Evolutionary conservation across 2,329 filamentous ascomycete species (phyloP).

Genomic region (Pseudocercospora macadamiae): DNA sequence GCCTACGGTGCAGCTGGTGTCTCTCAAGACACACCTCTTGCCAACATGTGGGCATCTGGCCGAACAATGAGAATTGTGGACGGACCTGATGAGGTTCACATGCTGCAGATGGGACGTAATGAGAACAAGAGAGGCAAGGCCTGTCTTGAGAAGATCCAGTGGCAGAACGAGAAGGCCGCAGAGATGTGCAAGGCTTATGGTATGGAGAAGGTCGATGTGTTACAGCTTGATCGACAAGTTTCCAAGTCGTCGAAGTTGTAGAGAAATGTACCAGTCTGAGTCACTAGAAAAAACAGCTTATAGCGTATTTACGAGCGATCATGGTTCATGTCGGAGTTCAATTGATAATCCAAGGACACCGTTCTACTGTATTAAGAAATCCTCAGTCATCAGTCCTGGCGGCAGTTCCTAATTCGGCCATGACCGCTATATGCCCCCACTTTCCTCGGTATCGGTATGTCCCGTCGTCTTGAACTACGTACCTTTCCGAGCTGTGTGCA

Average conservation of each 20-base stretch:
- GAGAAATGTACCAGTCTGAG: slow-evolving; percentile 5
- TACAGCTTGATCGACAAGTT: slow-evolving; percentile 44
- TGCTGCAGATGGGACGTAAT: slow-evolving; percentile 77
- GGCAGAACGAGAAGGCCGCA: slow-evolving; percentile 67
- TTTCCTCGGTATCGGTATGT: not conserved
- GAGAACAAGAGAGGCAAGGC: slow-evolving; percentile 69
- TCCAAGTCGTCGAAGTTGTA: slow-evolving; percentile 45
- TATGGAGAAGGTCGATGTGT: slow-evolving; percentile 45
- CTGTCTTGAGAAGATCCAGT: slow-evolving; percentile 63
- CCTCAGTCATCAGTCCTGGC: no score
- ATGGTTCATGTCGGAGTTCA: not conserved
- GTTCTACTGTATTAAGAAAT: no score
- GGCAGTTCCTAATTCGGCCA: not conserved
- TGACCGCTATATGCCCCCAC: not conserved
- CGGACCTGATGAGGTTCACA: slow-evolving; percentile 92
- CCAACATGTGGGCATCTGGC: slow-evolving; percentile 51
- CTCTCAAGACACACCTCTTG: slow-evolving; percentile 89
- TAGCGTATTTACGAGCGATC: not conserved
- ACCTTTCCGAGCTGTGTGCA: slow-evolving; percentile 1
- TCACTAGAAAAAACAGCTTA: not conserved
- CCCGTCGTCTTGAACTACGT: not conserved
- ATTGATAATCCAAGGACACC: no score
- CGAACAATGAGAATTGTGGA: slow-evolving; percentile 55
- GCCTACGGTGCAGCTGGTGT: slow-evolving; percentile 88
- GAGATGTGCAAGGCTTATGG: slow-evolving; percentile 66